Conservation (phyloP, 441 rosid genomes). For the Euphorbia neoarborescens region DNA sequence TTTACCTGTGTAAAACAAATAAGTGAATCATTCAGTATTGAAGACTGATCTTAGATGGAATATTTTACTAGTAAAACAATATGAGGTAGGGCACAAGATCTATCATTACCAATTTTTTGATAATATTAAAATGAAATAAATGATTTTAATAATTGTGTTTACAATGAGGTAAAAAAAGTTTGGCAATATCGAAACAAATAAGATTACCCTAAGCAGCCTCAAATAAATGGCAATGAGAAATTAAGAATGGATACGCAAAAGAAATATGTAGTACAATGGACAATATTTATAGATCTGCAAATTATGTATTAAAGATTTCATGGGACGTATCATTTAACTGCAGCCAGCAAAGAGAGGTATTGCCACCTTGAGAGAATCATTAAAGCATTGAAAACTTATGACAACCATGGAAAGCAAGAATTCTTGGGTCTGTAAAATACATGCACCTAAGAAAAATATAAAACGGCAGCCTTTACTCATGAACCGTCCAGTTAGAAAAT, state of each 20-base stretch:
- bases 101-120: background rate
- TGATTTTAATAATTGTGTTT: background rate
- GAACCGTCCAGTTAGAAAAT: background rate
- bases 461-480: background rate
- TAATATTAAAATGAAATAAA: constrained; percentile 7
- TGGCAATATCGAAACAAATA: background rate
- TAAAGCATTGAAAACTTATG: background rate
- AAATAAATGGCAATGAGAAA: background rate
- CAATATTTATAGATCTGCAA: background rate
- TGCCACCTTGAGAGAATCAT: background rate
- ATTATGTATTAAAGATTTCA: background rate
- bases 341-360: constrained; percentile 5
- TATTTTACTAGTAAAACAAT: background rate
- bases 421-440: background rate
- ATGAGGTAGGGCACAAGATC: background rate
- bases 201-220: background rate
- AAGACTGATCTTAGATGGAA: background rate
- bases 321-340: background rate
- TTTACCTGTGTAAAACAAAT: constrained; percentile 39
- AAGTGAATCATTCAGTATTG: background rate
- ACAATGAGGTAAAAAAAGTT: background rate
- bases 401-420: background rate
- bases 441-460: background rate
- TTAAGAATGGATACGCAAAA: background rate
- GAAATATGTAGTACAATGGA: background rate